Evolutionary conservation across 2,329 filamentous ascomycete genomes (phyloP), one percentile per base, ranked within the genome.

Genomic region (Talaromyces sp.): DNA sequence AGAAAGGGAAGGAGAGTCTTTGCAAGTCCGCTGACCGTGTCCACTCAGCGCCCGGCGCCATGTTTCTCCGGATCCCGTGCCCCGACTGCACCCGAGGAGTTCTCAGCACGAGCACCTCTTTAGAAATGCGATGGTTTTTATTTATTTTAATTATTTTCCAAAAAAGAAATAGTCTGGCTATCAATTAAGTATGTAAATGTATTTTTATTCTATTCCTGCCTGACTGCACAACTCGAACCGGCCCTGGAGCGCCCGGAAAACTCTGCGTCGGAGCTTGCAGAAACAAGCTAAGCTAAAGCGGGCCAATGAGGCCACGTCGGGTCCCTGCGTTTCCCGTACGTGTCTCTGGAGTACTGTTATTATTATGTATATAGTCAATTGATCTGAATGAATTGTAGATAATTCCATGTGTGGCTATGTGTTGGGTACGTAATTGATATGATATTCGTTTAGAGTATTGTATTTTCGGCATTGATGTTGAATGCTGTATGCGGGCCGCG

Each of bases 1-100:
- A 65, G 64, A 67, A 72, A 65, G 65, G 65, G 64, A 41, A 52
- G 48, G 29, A 14, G 26, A 52, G 48, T 17, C 27, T 29, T 29
- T 46, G 43, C 43, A n/a, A n/a, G 43, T 17, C 35, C 35, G 35
- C 43, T 21, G 43, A 19, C 43, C 3, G 43, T 46, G 43, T 46
- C 43, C 43, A 54, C 41, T 48, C 53, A 32, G 43, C 54, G 31
- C 26, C 52, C 54, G 59, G 59, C 50, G 10, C 12, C 4, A 2
- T 0, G 51, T 58, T 61, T 54, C 48, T 61, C 59, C 59, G 55
- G 53, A 10, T 50, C 59, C 59, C 59, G 59, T 58, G 59, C 58
- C 59, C 59, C 59, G 59, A 58, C 41, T 56, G 35, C 59, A 61
- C 59, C 59, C 59, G 59, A 61, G 35, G 17, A 35, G 26, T 14